A percentile compares a stretch with the other conserved stretches of the same genome.
phyloP scores from a whole-genome alignment of 2,329 filamentous ascomycete species.

The Lasiodiplodia sp. region DNA sequence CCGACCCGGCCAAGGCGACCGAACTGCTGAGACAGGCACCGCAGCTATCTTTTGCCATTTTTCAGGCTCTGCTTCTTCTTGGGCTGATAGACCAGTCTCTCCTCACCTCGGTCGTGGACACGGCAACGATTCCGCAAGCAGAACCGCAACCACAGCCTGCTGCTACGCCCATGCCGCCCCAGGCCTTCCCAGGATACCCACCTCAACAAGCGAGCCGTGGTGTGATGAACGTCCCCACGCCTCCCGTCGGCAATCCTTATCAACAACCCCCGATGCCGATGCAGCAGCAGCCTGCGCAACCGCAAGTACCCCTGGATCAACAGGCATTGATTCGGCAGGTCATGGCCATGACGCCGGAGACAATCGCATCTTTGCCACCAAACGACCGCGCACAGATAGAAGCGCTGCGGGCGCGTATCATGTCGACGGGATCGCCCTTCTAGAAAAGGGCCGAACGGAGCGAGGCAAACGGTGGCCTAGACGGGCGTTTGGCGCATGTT shows the following conservation, averaged over 20 bases:
- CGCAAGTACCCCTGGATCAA: slow-evolving; percentile 58
- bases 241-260: slow-evolving; percentile 52
- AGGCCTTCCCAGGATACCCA: slow-evolving; percentile 46
- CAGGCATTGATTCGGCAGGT: slow-evolving; percentile 82
- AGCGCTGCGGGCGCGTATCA: slow-evolving; percentile 72
- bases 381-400: slow-evolving; percentile 81
- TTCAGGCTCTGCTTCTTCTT: slow-evolving; percentile 92
- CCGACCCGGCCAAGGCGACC: slow-evolving; percentile 81
- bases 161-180: slow-evolving; percentile 45
- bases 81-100: slow-evolving; percentile 87
- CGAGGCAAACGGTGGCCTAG: slow-evolving; percentile 4
- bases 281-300: slow-evolving; percentile 47
- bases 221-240: slow-evolving; percentile 58
- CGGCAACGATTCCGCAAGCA: slow-evolving; percentile 45
- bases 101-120: slow-evolving; percentile 80
- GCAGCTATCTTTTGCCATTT: slow-evolving; percentile 92
- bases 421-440: slow-evolving; percentile 35
- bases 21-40: slow-evolving; percentile 88
- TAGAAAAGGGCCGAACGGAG: slow-evolving; percentile 12
- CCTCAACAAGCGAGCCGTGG: slow-evolving; percentile 35
- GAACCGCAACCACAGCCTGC: slow-evolving; percentile 43
- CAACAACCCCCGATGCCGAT: slow-evolving; percentile 51
- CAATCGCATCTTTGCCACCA: slow-evolving; percentile 80
- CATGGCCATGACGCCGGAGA: slow-evolving; percentile 77
- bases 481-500: slow-evolving; percentile 29